Conservation (phyloP, 2,329 filamentous ascomycete species). For the Fusarium tjaetaba region DNA sequence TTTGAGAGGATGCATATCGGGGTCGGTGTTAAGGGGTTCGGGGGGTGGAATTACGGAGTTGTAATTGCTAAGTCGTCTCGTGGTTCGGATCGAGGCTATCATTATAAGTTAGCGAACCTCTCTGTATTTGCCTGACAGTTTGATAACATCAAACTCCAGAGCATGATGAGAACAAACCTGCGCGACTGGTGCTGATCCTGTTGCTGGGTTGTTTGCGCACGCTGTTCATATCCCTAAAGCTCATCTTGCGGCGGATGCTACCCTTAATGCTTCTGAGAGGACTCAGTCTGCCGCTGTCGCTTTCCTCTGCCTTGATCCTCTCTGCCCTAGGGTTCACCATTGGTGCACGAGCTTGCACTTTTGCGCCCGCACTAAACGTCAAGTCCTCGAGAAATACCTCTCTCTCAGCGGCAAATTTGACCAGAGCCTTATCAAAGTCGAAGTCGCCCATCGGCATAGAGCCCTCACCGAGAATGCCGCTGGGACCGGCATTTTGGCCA, state of each 20-base stretch:
- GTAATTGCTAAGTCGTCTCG: conserved; percentile 93
- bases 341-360: conserved; percentile 73
- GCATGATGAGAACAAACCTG: conserved; percentile 39
- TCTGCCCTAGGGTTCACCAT: conserved; percentile 84
- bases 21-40: conserved; percentile 87
- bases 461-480: conserved; percentile 46
- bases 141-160: neutral
- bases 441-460: conserved; percentile 68
- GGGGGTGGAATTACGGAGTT: conserved; percentile 97
- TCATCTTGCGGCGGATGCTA: conserved; percentile 91
- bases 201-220: conserved; percentile 85
- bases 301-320: conserved; percentile 81
- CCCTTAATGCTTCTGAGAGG: conserved; percentile 74
- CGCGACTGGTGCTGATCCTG: conserved; percentile 63
- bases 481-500: conserved; percentile 33
- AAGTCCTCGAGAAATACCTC: conserved; percentile 94
- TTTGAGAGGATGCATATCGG: conserved; percentile 95
- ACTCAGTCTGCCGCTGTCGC: conserved; percentile 62
- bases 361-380: conserved; percentile 85
- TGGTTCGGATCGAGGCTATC: conserved; percentile 74
- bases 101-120: conserved; percentile 43
- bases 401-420: conserved; percentile 95
- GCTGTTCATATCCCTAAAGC: conserved; percentile 94
- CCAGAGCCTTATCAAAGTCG: conserved; percentile 91
- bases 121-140: neutral